phyloP scores from a whole-genome alignment of 2,329 filamentous ascomycete species.

The Arthrobotrys pseudoclavata region DNA sequence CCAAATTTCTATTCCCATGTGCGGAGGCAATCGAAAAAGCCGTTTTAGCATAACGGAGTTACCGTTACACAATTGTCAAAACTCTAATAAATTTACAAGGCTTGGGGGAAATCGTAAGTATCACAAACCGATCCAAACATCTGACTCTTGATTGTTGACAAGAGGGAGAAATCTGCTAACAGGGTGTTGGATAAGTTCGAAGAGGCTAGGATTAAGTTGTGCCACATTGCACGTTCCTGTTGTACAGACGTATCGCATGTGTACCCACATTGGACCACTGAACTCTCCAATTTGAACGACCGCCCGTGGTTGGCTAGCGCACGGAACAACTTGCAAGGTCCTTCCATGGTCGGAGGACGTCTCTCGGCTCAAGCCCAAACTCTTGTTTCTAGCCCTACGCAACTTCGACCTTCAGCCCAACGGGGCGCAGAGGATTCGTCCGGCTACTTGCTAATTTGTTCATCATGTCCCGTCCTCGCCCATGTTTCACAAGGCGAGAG shows the following conservation, averaged over 20 bases:
- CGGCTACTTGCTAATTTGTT: constrained; percentile 31
- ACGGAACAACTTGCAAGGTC: constrained; percentile 34
- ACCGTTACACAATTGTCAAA: constrained; percentile 14
- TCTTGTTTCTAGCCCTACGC: constrained; percentile 56
- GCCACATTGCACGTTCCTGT: constrained; percentile 47
- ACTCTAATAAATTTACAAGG: constrained; percentile 19
- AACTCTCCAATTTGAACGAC: constrained; percentile 35
- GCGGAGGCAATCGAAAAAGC: constrained; percentile 5
- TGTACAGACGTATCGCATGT: constrained; percentile 49
- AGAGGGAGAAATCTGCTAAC: constrained; percentile 2
- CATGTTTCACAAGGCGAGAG: constrained; percentile 51
- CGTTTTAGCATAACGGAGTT: constrained; percentile 3
- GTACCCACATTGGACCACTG: constrained; percentile 47
- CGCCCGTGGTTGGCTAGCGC: constrained; percentile 31
- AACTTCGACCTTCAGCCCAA: constrained; percentile 42
- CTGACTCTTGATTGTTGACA: constrained; percentile 2
- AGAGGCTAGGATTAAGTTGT: constrained; percentile 52
- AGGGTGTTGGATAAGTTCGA: constrained; percentile 34
- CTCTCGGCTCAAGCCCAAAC: constrained; percentile 46
- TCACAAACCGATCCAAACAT: constrained; percentile 10
- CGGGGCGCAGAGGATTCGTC: constrained; percentile 41
- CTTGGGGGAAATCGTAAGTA: constrained; percentile 23
- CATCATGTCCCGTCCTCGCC: constrained; percentile 23
- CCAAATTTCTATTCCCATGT: constrained; percentile 11
- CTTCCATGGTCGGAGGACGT: constrained; percentile 39